Conservation (phyloP, 768 basidiomycete species). For the Boletus coccyginus region DNA sequence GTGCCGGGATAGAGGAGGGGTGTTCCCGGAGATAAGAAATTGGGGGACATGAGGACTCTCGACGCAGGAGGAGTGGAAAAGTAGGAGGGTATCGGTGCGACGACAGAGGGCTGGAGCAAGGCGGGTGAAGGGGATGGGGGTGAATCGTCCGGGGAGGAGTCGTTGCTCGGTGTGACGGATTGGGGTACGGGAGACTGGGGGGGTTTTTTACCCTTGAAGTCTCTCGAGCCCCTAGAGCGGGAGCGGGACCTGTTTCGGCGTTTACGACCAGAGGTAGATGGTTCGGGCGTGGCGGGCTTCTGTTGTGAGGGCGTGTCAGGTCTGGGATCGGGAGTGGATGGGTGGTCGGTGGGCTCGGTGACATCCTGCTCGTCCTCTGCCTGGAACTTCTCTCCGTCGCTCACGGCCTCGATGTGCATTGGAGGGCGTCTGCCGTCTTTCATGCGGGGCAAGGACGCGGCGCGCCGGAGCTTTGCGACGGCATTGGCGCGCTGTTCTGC, state of each 20-base stretch:
- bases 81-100: slow-evolving; percentile 58
- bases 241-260: slow-evolving; percentile 73
- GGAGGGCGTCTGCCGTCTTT: slow-evolving; percentile 87
- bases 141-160: slow-evolving; percentile 69
- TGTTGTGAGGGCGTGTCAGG: slow-evolving; percentile 29
- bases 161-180: slow-evolving; percentile 48
- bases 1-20: slow-evolving; percentile 62
- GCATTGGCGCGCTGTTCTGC: slow-evolving; percentile 84
- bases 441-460: slow-evolving; percentile 88
- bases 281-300: slow-evolving; percentile 38
- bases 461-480: slow-evolving; percentile 87
- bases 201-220: slow-evolving; percentile 62
- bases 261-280: slow-evolving; percentile 46
- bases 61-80: slow-evolving; percentile 46
- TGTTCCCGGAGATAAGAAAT: slow-evolving; percentile 52
- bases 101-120: slow-evolving; percentile 28
- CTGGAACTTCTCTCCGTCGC: slow-evolving; percentile 69
- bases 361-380: slow-evolving; percentile 34
- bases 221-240: slow-evolving; percentile 60
- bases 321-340: slow-evolving; percentile 22
- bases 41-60: slow-evolving; percentile 39
- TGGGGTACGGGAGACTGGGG: slow-evolving; percentile 46
- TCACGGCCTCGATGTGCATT: slow-evolving; percentile 80
- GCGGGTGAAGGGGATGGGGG: slow-evolving; percentile 31
- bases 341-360: slow-evolving; percentile 7